Evolutionary conservation across 352 stramenopile genomes (phyloP).

Genomic region (Elongisporangium prolatum): DNA sequence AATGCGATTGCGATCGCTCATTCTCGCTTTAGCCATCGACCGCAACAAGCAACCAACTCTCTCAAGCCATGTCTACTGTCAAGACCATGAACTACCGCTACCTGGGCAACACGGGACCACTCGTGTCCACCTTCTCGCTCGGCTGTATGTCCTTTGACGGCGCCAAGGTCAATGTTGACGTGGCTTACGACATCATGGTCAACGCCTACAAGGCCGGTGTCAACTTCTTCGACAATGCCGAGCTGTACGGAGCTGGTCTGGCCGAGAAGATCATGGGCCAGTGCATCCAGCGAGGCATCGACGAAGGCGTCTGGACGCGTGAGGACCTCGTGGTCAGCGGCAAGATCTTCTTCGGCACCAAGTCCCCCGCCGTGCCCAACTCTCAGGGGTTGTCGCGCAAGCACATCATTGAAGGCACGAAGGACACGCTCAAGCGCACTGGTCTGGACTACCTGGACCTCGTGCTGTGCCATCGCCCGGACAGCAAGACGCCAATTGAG

Average conservation of each 20-base stretch:
- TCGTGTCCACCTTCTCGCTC: constrained; percentile 38
- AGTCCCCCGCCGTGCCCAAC: constrained; percentile 11
- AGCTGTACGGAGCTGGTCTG: constrained; percentile 24
- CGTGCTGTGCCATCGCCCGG: constrained; percentile 48
- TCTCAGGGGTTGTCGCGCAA: constrained; percentile 20
- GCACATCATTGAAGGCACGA: constrained; percentile 37
- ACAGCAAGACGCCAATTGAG: constrained; percentile 45
- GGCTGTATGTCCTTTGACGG: constrained; percentile 34
- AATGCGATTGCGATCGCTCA: not conserved
- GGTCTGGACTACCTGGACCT: constrained; percentile 42
- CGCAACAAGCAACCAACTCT: not conserved
- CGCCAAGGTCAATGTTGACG: too few relatives aligned
- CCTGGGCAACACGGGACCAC: constrained; percentile 29
- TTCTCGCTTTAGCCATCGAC: not conserved
- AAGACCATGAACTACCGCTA: constrained; percentile 35
- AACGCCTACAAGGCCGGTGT: constrained; percentile 32
- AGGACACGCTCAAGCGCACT: constrained; percentile 30
- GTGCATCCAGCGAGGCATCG: constrained; percentile 17
- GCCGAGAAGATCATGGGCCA: constrained; percentile 32
- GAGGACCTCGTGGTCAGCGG: constrained; percentile 53
- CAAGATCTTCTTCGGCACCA: constrained; percentile 46
- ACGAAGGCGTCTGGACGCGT: constrained; percentile 14
- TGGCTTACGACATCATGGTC: constrained; percentile 27
- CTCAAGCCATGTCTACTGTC: not conserved
- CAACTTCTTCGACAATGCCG: constrained; percentile 56